Percentiles rank a stretch among this genome's conserved stretches.
Conservation (phyloP, 345 rosid species). For the Lepidium sativum region DNA sequence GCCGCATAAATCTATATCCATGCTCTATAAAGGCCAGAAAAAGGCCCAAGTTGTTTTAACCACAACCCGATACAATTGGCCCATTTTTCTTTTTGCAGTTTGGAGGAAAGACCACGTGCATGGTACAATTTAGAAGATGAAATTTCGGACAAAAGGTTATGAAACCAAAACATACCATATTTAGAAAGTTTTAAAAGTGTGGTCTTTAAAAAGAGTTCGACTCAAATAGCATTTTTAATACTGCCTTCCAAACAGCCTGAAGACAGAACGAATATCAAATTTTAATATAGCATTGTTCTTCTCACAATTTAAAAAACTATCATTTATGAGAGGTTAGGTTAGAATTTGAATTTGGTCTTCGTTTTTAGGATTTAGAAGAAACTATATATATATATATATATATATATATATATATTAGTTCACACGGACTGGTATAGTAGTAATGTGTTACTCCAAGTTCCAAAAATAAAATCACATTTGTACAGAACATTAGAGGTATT, state of each 20-base stretch:
- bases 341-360: background rate
- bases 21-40: too few relatives aligned
- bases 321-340: conserved; percentile 16
- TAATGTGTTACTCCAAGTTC: too few relatives aligned
- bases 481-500: too few relatives aligned
- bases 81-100: background rate
- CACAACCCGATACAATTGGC: too few relatives aligned
- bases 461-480: too few relatives aligned
- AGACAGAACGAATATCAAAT: conserved; percentile 15
- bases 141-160: background rate
- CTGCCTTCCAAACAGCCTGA: conserved; percentile 16
- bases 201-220: conserved; percentile 1
- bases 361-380: background rate
- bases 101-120: background rate
- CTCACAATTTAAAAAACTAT: background rate
- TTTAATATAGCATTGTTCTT: background rate
- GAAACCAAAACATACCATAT: conserved; percentile 4
- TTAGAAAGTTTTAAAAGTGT: background rate
- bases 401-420: too few relatives aligned
- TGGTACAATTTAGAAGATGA: conserved; percentile 1
- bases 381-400: too few relatives aligned
- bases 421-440: too few relatives aligned
- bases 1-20: too few relatives aligned
- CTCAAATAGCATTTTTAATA: background rate
- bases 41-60: too few relatives aligned